A percentile compares a stretch with the other conserved stretches of the same genome.
phyloP scores from a whole-genome alignment of 441 rosid genomes.

The Melianthus villosus region DNA sequence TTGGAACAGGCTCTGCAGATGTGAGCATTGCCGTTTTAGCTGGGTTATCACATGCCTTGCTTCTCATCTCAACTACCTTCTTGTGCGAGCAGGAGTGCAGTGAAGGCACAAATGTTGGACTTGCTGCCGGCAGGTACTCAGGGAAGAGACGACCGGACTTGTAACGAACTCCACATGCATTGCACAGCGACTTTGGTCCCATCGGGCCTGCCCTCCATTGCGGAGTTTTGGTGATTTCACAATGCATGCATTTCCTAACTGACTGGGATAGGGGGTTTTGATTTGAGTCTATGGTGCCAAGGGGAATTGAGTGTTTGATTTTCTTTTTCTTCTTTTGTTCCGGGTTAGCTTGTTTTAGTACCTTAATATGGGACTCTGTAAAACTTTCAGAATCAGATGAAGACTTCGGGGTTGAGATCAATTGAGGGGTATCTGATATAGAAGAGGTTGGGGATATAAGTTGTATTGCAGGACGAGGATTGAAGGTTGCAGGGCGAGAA shows the following conservation, averaged over 20 bases:
- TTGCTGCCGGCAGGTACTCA: constrained; percentile 85
- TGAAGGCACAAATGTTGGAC: constrained; percentile 75
- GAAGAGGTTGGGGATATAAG: constrained; percentile 31
- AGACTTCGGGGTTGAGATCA: constrained; percentile 11
- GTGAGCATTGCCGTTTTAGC: constrained; percentile 1
- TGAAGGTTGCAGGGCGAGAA: constrained; percentile 56
- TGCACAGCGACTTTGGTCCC: constrained; percentile 95
- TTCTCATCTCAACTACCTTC: constrained; percentile 84
- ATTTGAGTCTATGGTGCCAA: constrained; percentile 9
- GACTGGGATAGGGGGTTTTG: constrained; percentile 18
- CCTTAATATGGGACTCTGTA: constrained; percentile 52
- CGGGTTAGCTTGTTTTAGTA: constrained; percentile 30
- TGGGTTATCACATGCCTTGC: constrained; percentile 20
- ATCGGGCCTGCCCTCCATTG: constrained; percentile 97
- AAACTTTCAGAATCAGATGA: constrained; percentile 34
- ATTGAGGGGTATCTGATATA: constrained; percentile 12
- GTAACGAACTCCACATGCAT: constrained; percentile 90
- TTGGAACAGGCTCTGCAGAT: not conserved
- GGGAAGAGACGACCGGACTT: constrained; percentile 93
- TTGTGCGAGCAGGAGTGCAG: constrained; percentile 86
- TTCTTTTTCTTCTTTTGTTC: constrained; percentile 68
- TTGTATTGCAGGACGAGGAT: constrained; percentile 34
- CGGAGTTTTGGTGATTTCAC: constrained; percentile 86
- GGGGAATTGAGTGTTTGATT: constrained; percentile 30
- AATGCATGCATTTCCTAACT: constrained; percentile 75